Percentiles rank a stretch among this genome's conserved stretches.
Evolutionary conservation across 371 early-diverging fungal genomes (phyloP).

Genomic region (Apophysomyces trapeziformis): DNA sequence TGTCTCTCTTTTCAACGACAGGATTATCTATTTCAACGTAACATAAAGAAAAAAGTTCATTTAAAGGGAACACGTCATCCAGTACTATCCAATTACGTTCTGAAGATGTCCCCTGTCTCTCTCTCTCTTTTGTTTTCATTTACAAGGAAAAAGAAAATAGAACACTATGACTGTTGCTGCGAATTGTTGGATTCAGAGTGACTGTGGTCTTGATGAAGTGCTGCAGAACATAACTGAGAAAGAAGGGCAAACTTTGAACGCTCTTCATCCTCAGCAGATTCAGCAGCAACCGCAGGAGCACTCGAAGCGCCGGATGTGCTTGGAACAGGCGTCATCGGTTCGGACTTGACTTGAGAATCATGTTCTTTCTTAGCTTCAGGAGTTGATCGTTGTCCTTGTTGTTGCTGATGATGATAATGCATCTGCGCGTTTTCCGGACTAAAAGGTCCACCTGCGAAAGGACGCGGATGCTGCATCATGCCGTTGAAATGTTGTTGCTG

Average conservation of each 20-base stretch:
- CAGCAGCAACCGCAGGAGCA: constrained; percentile 37
- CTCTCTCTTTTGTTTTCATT: too few relatives aligned
- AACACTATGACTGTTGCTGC: constrained; percentile 15
- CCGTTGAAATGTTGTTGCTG: constrained; percentile 11
- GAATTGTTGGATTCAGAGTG: constrained; percentile 1
- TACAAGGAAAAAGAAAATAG: constrained; percentile 15
- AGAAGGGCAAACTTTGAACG: constrained; percentile 39
- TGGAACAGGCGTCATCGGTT: constrained; percentile 42
- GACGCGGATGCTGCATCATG: constrained; percentile 15
- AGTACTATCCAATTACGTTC: not conserved
- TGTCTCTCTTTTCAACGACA: not conserved
- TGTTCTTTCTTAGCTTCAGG: constrained; percentile 14
- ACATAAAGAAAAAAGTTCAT: not conserved
- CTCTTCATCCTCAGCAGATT: constrained; percentile 37
- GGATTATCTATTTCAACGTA: not conserved
- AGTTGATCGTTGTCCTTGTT: not conserved
- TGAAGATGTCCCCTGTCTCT: too few relatives aligned
- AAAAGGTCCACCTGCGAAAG: not conserved
- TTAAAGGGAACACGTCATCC: not conserved
- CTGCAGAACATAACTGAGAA: constrained; percentile 50
- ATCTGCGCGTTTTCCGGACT: constrained; percentile 3
- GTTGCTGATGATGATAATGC: constrained; percentile 8
- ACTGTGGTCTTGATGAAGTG: constrained; percentile 33
- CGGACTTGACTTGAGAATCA: constrained; percentile 21
- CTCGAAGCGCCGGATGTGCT: constrained; percentile 44